Evolutionary conservation across 2,329 filamentous ascomycete species (phyloP).

Genomic region (Ophiostoma sp.): DNA sequence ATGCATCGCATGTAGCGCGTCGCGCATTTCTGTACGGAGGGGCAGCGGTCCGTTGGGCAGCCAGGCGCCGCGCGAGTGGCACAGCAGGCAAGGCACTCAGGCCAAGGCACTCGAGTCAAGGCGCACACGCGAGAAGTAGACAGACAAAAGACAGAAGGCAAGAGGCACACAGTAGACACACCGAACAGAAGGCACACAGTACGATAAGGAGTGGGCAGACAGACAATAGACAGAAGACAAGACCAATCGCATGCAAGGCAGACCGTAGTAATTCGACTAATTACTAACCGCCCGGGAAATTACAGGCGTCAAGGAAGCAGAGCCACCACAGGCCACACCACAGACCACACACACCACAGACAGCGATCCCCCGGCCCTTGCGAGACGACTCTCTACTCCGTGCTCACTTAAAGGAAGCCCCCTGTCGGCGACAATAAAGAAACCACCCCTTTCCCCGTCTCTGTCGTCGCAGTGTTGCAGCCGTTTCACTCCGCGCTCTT

Average conservation of each 20-base stretch:
- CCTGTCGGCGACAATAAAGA: slow-evolving; percentile 1
- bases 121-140: too few relatives aligned
- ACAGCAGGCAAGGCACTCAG: too few relatives aligned
- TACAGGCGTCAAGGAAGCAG: neutral
- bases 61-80: too few relatives aligned
- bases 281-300: neutral
- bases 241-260: too few relatives aligned
- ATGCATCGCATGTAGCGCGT: neutral
- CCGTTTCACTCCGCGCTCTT: slow-evolving; percentile 9
- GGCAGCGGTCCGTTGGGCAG: too few relatives aligned
- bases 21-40: neutral
- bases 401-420: neutral
- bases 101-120: too few relatives aligned
- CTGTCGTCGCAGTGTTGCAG: slow-evolving; percentile 1
- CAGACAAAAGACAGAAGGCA: too few relatives aligned
- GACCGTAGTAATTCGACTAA: too few relatives aligned
- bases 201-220: too few relatives aligned
- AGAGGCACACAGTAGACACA: too few relatives aligned
- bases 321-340: neutral
- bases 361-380: slow-evolving; percentile 5
- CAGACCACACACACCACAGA: neutral
- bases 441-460: slow-evolving; percentile 9
- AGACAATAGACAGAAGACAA: too few relatives aligned
- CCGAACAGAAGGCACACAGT: too few relatives aligned
- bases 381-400: neutral